Evolutionary conservation across 257 asterid species (phyloP).

Genomic region (Gardenia jasminoides): DNA sequence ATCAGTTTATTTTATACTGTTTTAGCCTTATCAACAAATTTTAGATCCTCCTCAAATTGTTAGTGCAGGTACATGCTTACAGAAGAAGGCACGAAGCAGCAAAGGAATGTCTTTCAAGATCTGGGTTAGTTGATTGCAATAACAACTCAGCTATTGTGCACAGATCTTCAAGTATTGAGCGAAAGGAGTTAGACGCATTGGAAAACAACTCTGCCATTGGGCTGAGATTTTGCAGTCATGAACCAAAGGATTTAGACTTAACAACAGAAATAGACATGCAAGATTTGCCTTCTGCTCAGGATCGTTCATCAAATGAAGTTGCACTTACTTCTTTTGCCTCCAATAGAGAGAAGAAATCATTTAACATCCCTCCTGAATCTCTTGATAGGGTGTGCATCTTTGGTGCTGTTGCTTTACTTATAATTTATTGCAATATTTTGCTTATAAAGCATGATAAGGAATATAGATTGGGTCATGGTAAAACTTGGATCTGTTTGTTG

Average conservation of each 20-base stretch:
- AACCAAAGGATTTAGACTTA: too few species aligned
- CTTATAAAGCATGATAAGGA: neutral
- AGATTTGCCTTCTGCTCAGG: conserved; percentile 32
- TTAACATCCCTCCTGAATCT: conserved; percentile 57
- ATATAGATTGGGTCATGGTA: neutral
- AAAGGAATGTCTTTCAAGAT: conserved; percentile 72
- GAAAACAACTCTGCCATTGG: too few species aligned
- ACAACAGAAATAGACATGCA: conserved; percentile 11
- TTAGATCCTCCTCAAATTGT: neutral
- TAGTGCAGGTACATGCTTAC: conserved; percentile 85
- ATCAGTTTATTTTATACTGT: neutral
- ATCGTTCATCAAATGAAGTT: conserved; percentile 35
- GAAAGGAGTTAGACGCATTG: conserved; percentile 32
- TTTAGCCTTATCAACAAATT: neutral
- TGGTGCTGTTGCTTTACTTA: neutral
- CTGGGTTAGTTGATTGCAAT: conserved; percentile 48
- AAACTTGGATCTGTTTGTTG: neutral
- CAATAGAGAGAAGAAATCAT: conserved; percentile 40
- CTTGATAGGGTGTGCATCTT: conserved; percentile 52
- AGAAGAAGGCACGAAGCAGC: conserved; percentile 89
- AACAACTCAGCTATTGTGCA: conserved; percentile 28
- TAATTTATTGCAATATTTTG: neutral
- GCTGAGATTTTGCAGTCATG: too few species aligned
- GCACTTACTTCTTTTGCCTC: conserved; percentile 27
- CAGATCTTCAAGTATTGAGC: conserved; percentile 31